Evolutionary conservation across 1,139 yeast species (phyloP).

Genomic region (Nakaseomyces sp.): DNA sequence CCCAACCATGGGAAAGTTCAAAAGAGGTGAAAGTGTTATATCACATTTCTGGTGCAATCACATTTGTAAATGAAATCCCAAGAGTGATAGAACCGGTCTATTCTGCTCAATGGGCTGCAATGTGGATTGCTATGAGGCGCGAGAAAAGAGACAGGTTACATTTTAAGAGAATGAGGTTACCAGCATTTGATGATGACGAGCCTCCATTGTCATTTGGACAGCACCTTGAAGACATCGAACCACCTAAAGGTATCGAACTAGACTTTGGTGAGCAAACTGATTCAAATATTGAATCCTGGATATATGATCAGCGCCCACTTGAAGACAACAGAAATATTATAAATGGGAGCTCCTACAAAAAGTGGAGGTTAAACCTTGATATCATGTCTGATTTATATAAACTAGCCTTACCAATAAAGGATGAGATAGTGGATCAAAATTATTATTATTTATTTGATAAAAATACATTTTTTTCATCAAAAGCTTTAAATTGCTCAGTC

Average conservation of each 20-base stretch:
- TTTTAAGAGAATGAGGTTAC: conserved; percentile 85
- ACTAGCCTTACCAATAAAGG: conserved; percentile 62
- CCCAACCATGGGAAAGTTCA: conserved; percentile 93
- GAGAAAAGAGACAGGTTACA: conserved; percentile 87
- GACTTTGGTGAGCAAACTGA: conserved; percentile 58
- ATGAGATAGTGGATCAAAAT: conserved; percentile 44
- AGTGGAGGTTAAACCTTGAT: conserved; percentile 57
- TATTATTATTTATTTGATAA: conserved; percentile 64
- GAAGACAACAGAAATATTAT: conserved; percentile 46
- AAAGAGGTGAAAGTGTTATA: conserved; percentile 83
- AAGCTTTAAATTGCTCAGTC: conserved; percentile 73
- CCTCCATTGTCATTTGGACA: conserved; percentile 82
- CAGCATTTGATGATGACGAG: conserved; percentile 96
- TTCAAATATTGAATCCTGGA: conserved; percentile 57
- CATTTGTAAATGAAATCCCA: conserved; percentile 89
- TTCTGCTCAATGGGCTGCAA: conserved; percentile 90
- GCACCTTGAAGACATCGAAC: conserved; percentile 63
- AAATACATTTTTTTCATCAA: conserved; percentile 77
- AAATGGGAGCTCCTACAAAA: conserved; percentile 64
- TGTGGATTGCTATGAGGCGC: conserved; percentile 88
- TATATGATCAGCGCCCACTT: conserved; percentile 71
- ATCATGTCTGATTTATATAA: conserved; percentile 61
- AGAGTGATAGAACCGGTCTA: conserved; percentile 88
- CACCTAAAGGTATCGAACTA: conserved; percentile 58
- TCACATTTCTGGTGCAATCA: conserved; percentile 88